phyloP scores from a whole-genome alignment of 805 yeast species.

The Candida krabiensis region DNA sequence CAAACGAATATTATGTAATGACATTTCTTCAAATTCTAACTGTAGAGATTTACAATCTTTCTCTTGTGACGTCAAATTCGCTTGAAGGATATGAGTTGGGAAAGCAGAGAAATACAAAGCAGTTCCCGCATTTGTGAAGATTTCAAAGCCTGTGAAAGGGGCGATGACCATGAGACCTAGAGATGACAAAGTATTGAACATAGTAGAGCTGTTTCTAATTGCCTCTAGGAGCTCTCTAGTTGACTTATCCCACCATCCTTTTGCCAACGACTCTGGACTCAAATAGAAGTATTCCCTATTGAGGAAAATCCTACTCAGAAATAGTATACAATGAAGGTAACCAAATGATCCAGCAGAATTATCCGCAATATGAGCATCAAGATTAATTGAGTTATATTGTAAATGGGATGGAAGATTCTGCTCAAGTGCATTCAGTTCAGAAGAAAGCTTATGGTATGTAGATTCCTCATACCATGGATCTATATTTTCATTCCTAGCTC shows the following conservation, averaged over 20 bases:
- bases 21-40: constrained; percentile 16
- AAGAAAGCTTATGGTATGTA: constrained; percentile 27
- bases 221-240: constrained; percentile 24
- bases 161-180: constrained; percentile 34
- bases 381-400: constrained; percentile 25
- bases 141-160: constrained; percentile 39
- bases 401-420: constrained; percentile 29
- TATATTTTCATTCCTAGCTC: constrained; percentile 29
- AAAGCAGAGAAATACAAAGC: constrained; percentile 33
- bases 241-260: constrained; percentile 31
- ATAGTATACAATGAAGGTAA: constrained; percentile 34
- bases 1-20: constrained; percentile 24
- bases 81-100: constrained; percentile 26
- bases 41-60: constrained; percentile 10
- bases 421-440: constrained; percentile 26
- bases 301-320: constrained; percentile 35
- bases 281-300: constrained; percentile 38
- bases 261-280: constrained; percentile 31
- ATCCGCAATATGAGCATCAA: constrained; percentile 19
- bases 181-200: constrained; percentile 25
- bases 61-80: constrained; percentile 17
- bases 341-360: constrained; percentile 36
- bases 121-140: constrained; percentile 38
- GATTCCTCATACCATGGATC: constrained; percentile 34
- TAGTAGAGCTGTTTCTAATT: constrained; percentile 25